Percentiles rank a stretch among this genome's conserved stretches.
phyloP scores from a whole-genome alignment of 805 yeast species.

The Wickerhamomyces tratensis region DNA sequence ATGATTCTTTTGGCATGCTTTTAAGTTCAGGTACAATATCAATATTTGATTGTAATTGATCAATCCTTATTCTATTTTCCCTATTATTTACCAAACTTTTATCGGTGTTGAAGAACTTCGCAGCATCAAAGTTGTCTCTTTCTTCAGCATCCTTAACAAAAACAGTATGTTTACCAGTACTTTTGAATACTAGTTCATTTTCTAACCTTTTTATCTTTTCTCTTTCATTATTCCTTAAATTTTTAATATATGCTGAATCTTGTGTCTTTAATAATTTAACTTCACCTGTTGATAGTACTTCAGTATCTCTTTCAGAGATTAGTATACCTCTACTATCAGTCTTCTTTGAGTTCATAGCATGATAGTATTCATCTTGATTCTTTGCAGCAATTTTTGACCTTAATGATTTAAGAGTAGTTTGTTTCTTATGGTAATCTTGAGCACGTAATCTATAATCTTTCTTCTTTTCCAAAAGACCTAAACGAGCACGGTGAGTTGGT shows the following conservation, averaged over 20 bases:
- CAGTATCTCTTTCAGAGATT: conserved; percentile 55
- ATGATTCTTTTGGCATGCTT: conserved; percentile 25
- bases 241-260: conserved; percentile 78
- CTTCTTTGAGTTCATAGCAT: conserved; percentile 70
- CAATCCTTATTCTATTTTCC: conserved; percentile 60
- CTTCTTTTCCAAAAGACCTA: conserved; percentile 90
- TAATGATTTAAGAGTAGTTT: conserved; percentile 55
- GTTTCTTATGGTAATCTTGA: conserved; percentile 48
- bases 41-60: conserved; percentile 42
- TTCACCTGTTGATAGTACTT: conserved; percentile 58
- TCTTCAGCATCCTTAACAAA: conserved; percentile 63
- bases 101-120: conserved; percentile 61
- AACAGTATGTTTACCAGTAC: conserved; percentile 73
- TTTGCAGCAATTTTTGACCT: conserved; percentile 61
- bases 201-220: conserved; percentile 46
- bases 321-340: conserved; percentile 67
- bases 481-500: conserved; percentile 58
- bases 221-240: conserved; percentile 61
- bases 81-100: conserved; percentile 47
- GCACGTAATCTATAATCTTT: conserved; percentile 75
- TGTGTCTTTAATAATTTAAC: conserved; percentile 81
- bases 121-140: conserved; percentile 52
- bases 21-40: conserved; percentile 18
- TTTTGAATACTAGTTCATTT: conserved; percentile 36
- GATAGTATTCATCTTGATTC: conserved; percentile 95